Conservation (phyloP, 108 stramenopile genomes). For the Schizochytrium sp. region DNA sequence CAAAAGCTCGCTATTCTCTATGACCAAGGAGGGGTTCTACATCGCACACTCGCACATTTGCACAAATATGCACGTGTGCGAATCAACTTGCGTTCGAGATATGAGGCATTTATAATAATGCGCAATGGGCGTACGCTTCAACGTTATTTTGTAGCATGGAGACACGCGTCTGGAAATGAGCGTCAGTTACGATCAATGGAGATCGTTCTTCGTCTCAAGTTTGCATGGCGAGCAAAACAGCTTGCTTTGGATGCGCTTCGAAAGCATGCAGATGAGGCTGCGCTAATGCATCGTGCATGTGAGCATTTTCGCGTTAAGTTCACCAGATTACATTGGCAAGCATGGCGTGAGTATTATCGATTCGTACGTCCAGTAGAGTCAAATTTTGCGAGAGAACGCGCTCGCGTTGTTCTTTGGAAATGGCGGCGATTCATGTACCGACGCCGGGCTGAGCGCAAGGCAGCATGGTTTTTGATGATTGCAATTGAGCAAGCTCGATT, state of each 20-base stretch:
- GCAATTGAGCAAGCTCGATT: not conserved
- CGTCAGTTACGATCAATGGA: too few species aligned
- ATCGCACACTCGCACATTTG: too few species aligned
- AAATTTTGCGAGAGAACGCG: not conserved
- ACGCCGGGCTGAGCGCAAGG: conserved; percentile 20
- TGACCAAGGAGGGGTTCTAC: too few species aligned
- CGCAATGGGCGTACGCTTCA: too few species aligned
- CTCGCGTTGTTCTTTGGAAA: not conserved
- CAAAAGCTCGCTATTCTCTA: too few species aligned
- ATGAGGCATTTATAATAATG: too few species aligned
- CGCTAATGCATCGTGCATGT: not conserved
- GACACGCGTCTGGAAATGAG: too few species aligned
- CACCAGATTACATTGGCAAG: not conserved
- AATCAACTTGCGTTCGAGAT: too few species aligned
- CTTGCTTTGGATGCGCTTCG: not conserved
- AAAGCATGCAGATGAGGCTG: not conserved
- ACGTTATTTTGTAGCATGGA: too few species aligned
- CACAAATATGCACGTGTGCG: too few species aligned
- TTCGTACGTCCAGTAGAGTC: not conserved
- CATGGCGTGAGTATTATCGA: conserved; percentile 9
- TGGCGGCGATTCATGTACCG: conserved; percentile 27
- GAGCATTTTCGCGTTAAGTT: not conserved
- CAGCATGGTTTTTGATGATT: not conserved
- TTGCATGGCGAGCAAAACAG: too few species aligned
- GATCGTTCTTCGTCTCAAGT: too few species aligned